Evolutionary conservation across 78 protist species (phyloP).

Genomic region (Protostelium mycophagum): DNA sequence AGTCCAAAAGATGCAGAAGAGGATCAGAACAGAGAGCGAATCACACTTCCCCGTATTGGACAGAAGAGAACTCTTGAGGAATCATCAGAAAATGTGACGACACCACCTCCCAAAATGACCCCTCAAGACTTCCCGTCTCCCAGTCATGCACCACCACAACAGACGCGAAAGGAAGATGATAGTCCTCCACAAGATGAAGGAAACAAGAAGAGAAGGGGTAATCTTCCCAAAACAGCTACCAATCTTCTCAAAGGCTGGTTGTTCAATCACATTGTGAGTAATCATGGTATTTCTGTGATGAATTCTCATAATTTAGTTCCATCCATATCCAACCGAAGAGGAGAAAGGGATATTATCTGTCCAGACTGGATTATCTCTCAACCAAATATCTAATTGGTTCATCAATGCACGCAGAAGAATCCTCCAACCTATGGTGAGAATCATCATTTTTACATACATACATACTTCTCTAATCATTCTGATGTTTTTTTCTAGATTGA

Average conservation of each 20-base stretch:
- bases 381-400: slow-evolving; percentile 80
- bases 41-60: not conserved
- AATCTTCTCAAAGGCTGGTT: slow-evolving; percentile 65
- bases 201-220: slow-evolving; percentile 50
- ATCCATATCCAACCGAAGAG: slow-evolving; percentile 81
- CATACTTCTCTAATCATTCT: not conserved
- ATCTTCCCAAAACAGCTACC: slow-evolving; percentile 53
- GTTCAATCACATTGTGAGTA: slow-evolving; percentile 43
- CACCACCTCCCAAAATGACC: not conserved
- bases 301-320: not conserved
- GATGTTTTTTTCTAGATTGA: not conserved
- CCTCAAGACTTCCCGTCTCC: not conserved
- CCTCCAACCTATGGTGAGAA: not conserved
- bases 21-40: too few relatives aligned
- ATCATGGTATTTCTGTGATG: not conserved
- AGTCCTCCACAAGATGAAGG: not conserved
- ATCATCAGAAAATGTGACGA: not conserved
- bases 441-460: not conserved
- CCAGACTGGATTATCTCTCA: slow-evolving; percentile 49
- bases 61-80: not conserved
- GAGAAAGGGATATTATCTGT: slow-evolving; percentile 51
- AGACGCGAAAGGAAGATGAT: too few relatives aligned
- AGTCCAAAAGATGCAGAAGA: too few relatives aligned
- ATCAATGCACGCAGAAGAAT: slow-evolving; percentile 67
- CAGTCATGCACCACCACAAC: too few relatives aligned